Evolutionary conservation across 495 filamentous ascomycete species (phyloP).

Genomic region (Neurospora sublineolata): DNA sequence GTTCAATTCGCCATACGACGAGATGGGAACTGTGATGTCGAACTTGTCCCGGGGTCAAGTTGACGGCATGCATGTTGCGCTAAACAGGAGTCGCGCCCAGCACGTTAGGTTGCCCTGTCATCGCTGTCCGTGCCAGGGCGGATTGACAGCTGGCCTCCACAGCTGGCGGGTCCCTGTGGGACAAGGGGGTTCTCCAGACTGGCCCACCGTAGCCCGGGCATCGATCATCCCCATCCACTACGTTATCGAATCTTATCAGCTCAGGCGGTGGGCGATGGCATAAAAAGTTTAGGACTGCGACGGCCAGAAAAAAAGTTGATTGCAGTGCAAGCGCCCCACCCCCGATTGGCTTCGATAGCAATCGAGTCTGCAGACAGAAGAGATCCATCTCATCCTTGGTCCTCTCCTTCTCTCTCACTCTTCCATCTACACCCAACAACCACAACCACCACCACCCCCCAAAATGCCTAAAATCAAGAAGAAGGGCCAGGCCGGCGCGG

Average conservation of each 20-base stretch:
- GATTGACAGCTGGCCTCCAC: constrained; percentile 1
- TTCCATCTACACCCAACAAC: neutral
- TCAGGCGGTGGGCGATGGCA: constrained; percentile 16
- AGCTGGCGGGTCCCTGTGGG: neutral
- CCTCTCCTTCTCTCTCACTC: constrained; percentile 10
- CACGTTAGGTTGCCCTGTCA: neutral
- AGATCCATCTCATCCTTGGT: neutral
- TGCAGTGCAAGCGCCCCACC: neutral
- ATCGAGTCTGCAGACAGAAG: neutral
- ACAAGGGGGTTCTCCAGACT: neutral
- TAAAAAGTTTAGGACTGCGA: constrained; percentile 15
- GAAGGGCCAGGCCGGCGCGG: constrained; percentile 85
- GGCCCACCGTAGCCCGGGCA: neutral
- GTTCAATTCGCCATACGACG: constrained; percentile 26
- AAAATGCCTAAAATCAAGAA: constrained; percentile 86
- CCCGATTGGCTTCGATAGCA: neutral
- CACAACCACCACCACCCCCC: neutral
- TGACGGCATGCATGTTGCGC: neutral
- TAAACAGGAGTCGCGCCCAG: neutral
- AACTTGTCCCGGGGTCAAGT: neutral
- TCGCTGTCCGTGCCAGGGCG: neutral
- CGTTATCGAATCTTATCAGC: constrained; percentile 3
- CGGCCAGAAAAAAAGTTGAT: neutral
- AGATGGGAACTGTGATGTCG: constrained; percentile 2
- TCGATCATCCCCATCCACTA: neutral